Percentiles rank a stretch among this genome's conserved stretches.
Evolutionary conservation across 352 stramenopile species (phyloP).

Genomic region (Phytophthora pseudosyringae): DNA sequence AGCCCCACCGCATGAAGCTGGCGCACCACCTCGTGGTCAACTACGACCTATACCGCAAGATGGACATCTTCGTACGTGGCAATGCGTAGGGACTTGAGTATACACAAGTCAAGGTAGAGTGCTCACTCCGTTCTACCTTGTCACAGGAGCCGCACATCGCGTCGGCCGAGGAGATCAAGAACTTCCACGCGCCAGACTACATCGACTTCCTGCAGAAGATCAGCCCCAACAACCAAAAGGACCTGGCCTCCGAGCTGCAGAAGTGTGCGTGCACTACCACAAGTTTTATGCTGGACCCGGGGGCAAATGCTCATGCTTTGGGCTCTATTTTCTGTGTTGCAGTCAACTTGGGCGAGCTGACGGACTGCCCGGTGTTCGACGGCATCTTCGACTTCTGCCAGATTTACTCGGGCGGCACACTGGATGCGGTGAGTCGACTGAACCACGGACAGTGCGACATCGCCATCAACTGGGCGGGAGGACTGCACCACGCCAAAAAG

Average conservation of each 20-base stretch:
- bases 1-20: slow-evolving; percentile 97
- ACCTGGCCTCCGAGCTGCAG: slow-evolving; percentile 72
- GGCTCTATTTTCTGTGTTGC: slow-evolving; percentile 4
- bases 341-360: slow-evolving; percentile 97
- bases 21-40: slow-evolving; percentile 98
- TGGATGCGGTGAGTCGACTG: slow-evolving; percentile 97
- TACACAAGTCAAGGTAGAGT: slow-evolving; percentile 3
- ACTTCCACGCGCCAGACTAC: slow-evolving; percentile 98
- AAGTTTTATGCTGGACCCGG: neutral
- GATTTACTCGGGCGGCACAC: slow-evolving; percentile 95
- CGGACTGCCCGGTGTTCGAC: slow-evolving; percentile 99
- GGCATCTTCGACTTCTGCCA: slow-evolving; percentile 99
- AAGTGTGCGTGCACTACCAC: slow-evolving; percentile 57
- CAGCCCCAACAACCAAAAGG: slow-evolving; percentile 94
- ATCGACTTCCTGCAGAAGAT: slow-evolving; percentile 97
- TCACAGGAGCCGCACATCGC: slow-evolving; percentile 80
- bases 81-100: neutral
- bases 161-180: slow-evolving; percentile 94
- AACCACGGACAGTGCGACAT: slow-evolving; percentile 97
- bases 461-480: slow-evolving; percentile 98
- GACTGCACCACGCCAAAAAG: slow-evolving; percentile 99
- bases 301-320: slow-evolving; percentile 1
- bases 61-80: slow-evolving; percentile 96
- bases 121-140: slow-evolving; percentile 3
- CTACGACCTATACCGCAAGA: slow-evolving; percentile 98